phyloP scores from a whole-genome alignment of 2,329 filamentous ascomycete genomes.

The Simplicillium aogashimaense region DNA sequence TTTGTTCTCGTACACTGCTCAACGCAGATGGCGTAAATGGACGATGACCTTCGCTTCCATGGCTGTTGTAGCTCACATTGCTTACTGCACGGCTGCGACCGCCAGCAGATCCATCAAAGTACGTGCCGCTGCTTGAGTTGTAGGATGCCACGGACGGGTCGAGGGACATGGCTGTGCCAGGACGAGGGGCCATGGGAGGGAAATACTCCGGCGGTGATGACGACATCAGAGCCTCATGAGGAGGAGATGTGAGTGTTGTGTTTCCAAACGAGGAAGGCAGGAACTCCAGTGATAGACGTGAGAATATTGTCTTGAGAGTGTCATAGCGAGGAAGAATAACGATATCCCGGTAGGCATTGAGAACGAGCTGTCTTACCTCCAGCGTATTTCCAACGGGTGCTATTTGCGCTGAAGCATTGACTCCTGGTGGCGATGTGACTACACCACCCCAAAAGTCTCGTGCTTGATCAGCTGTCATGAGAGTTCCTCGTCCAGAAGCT shows the following conservation, averaged over 20 bases:
- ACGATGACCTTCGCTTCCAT: slow-evolving; percentile 34
- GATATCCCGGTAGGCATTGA: slow-evolving; percentile 79
- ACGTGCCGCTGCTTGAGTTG: slow-evolving; percentile 68
- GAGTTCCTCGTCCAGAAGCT: slow-evolving; percentile 71
- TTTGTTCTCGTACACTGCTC: slow-evolving; percentile 42
- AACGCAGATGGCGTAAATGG: slow-evolving; percentile 39
- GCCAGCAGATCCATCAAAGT: slow-evolving; percentile 54
- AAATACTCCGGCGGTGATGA: slow-evolving; percentile 41
- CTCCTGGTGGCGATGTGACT: slow-evolving; percentile 28
- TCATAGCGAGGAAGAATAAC: slow-evolving; percentile 87
- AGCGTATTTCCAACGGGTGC: slow-evolving; percentile 47
- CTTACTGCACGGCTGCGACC: slow-evolving; percentile 72
- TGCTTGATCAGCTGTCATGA: slow-evolving; percentile 71
- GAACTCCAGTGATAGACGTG: slow-evolving; percentile 77
- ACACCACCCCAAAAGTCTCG: slow-evolving; percentile 84
- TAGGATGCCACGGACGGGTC: slow-evolving; percentile 70
- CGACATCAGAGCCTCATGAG: slow-evolving; percentile 37
- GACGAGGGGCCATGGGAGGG: slow-evolving; percentile 35
- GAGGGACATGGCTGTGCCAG: slow-evolving; percentile 64
- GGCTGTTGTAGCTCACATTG: slow-evolving; percentile 63
- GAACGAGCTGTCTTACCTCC: slow-evolving; percentile 80
- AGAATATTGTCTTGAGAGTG: slow-evolving; percentile 80
- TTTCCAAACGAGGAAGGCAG: slow-evolving; percentile 42
- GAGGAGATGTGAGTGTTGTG: slow-evolving; percentile 44
- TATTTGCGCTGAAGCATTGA: slow-evolving; percentile 27